Evolutionary conservation across 2,329 filamentous ascomycete species (phyloP), one percentile per base, ranked within the genome.

Genomic region (Neospermospora avenae): DNA sequence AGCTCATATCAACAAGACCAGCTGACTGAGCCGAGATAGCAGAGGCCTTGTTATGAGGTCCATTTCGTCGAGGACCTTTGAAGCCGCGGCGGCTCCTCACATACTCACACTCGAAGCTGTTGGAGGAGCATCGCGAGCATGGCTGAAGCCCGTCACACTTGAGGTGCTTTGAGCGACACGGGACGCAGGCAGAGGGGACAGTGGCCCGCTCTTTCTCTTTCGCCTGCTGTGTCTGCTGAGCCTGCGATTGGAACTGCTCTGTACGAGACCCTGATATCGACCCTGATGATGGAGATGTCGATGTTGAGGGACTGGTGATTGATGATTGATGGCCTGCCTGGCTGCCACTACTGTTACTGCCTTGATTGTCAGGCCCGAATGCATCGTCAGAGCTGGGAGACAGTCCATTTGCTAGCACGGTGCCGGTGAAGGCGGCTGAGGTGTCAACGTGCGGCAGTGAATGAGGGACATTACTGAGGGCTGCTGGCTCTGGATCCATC

Each of bases 51-150:
- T 52, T 60, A 49, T 75, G 73, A 74, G 73, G 63, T 74, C 78
- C 71, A 80, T 81, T 49, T 25, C 63, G 60, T 56, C 82, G 78
- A 1, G 83, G 83, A 14, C 87, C 87, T 74, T 89, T 90, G 76
- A 89, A 90, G 31, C 89, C 89, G 62, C 89, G 83, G 45, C 89
- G 85, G 41, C 88, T 91, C 46, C 87, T 85, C 52, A 90, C 84
- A 71, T 91, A 92, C 69, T 85, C 76, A 73, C 90, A 93, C 51
- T 86, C 80, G 18, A 80, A 76, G 58, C 81, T 81, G 51, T 81
- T 80, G 54, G 77, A 74, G 22, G 76, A 75, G 73, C 89, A 93
- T 57, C 90, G 84, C 49, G 82, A 80, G 74, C 90, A 93, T 13
- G 89, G 89, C 34, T 76, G 85, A 39, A 78, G 75, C 28, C 88